Evolutionary conservation across 495 filamentous ascomycete species (phyloP), one percentile per base, ranked within the genome.

Genomic region (Aspergillus coremiiformis): DNA sequence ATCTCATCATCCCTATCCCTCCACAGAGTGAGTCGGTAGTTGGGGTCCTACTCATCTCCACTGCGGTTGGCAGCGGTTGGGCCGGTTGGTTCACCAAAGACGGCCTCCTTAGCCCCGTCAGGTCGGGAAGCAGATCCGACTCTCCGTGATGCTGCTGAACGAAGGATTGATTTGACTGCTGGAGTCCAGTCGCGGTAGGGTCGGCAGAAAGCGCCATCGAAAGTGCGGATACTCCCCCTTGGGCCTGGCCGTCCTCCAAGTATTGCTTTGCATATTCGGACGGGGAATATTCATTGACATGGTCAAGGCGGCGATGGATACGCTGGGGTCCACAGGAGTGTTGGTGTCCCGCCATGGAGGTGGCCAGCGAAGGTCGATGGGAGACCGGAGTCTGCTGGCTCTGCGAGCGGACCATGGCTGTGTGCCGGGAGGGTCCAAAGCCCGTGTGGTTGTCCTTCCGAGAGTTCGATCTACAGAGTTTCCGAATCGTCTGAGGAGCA

Each of bases 1-100:
- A 67, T 51, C 66, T 61, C 58, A 78, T 66, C 64, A 69, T 73
- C 51, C 65, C 65, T 43, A 78, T 59, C n/a, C 62, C 67, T 49
- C 69, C 66, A 45, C 69, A 72, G 30, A 78, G 57, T 23, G 71
- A 71, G 43, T 73, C 73, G 39, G 70, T 67, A 7, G 68, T 75
- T 14, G 62, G 66, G 50, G 68, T 73, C 47, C 76, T 66, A 24
- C 65, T 76, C 76, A 79, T 78, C 22, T 68, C 65, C 20, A 67
- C 55, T 14, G 70, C 66, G 12, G 55, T 42, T 17, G 52, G 33
- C 19, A 55, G 20, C 24, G 64, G 47, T 21, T 54, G 32, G 46
- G 54, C 21, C 49, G 56, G 22, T 58, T 59, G 57, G 56, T 62
- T 58, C 32, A 47, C 32, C 60, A 55, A 26, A 5, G 56, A 48